These are phyloP conservation scores for Cercospora sesami DNA, from an alignment of 2,329 filamentous ascomycete species.

Conservation along the genomic window DNA sequence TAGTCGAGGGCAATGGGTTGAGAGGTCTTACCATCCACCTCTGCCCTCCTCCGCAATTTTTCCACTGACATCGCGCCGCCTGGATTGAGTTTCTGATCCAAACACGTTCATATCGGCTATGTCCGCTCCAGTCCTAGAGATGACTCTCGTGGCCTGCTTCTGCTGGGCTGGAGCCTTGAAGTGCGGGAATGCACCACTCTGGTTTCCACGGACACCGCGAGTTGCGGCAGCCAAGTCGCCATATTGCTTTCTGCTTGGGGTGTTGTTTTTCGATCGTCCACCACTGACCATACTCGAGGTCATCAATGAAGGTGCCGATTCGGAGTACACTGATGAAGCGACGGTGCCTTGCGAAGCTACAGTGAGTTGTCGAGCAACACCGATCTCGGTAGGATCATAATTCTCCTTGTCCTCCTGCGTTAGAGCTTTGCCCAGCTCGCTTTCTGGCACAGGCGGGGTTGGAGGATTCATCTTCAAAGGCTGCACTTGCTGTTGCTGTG, in stretches of 20 bases:
- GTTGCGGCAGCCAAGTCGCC: slow-evolving; percentile 50
- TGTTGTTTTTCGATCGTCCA: slow-evolving; percentile 23
- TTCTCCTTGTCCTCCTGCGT: slow-evolving; percentile 18
- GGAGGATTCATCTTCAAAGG: slow-evolving; percentile 53
- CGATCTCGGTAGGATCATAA: slow-evolving; percentile 23
- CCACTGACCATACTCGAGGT: slow-evolving; percentile 13
- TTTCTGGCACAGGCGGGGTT: slow-evolving; percentile 38
- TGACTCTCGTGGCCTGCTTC: slow-evolving; percentile 40
- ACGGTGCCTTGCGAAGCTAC: slow-evolving; percentile 32
- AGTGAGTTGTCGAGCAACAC: slow-evolving; percentile 38
- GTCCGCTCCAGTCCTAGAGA: slow-evolving; percentile 51
- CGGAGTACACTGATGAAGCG: slow-evolving; percentile 39
- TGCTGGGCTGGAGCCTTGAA: slow-evolving; percentile 5
- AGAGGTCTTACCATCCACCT: slow-evolving; percentile 36
- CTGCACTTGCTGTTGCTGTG: slow-evolving; percentile 18
- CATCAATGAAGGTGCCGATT: slow-evolving; percentile 34
- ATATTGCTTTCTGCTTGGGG: slow-evolving; percentile 49
- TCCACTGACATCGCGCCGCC: slow-evolving; percentile 66
- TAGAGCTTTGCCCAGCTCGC: slow-evolving; percentile 16
- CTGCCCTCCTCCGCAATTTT: slow-evolving; percentile 72
- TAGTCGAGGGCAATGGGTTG: slow-evolving; percentile 2
- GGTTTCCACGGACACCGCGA: slow-evolving; percentile 38
- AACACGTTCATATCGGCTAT: slow-evolving; percentile 42
- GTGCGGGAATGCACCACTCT: slow-evolving; percentile 22
- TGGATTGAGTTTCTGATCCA: slow-evolving; percentile 35